Conservation (phyloP, 768 basidiomycete genomes). For the Mrakia blollopis region DNA sequence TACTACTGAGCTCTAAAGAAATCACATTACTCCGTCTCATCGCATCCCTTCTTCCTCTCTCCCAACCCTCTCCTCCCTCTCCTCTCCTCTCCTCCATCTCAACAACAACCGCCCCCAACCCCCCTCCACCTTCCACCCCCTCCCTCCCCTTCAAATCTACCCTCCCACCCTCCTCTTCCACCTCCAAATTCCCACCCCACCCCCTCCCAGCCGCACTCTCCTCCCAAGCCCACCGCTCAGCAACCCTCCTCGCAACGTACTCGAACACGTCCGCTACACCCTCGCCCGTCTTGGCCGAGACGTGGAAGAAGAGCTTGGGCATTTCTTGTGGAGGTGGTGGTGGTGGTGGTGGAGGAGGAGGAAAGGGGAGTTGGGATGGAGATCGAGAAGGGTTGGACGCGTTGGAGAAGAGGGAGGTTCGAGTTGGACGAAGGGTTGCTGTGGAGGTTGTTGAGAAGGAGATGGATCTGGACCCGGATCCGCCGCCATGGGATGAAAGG, state of each 20-base stretch:
- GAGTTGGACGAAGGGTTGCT: neutral
- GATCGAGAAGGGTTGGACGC: conserved; percentile 26
- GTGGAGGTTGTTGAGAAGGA: neutral
- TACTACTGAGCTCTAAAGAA: no score
- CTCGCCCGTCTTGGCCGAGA: conserved; percentile 68
- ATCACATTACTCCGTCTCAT: no score
- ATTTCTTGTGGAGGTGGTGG: conserved; percentile 49
- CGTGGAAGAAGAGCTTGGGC: conserved; percentile 64
- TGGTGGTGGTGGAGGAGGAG: conserved; percentile 30
- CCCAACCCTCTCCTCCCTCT: neutral
- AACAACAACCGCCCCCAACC: neutral
- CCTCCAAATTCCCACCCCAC: conserved; percentile 5
- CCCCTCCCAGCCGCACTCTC: neutral
- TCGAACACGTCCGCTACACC: conserved; percentile 70
- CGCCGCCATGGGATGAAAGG: neutral
- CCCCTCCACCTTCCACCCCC: neutral
- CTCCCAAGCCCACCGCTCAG: conserved; percentile 48
- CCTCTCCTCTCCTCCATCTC: neutral
- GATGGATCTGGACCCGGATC: neutral
- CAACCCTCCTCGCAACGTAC: conserved; percentile 63
- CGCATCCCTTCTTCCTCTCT: neutral
- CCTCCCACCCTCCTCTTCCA: neutral
- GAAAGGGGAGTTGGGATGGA: conserved; percentile 22
- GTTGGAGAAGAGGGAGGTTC: conserved; percentile 35
- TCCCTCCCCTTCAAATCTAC: neutral